phyloP scores from a whole-genome alignment of 345 rosid species.

The Eucalyptus curtisii region DNA sequence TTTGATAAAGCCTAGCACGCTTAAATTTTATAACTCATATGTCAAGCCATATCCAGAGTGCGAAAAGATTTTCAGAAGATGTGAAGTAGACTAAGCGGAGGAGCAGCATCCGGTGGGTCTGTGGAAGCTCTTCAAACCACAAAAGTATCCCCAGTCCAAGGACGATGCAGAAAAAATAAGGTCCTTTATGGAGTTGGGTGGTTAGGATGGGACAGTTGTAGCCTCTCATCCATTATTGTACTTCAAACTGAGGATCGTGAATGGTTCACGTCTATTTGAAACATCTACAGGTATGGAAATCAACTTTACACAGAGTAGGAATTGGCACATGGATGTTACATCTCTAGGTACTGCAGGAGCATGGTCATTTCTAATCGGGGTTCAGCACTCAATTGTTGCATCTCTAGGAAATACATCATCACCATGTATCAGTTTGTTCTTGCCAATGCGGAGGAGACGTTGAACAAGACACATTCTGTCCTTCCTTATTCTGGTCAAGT shows the following conservation, averaged over 20 bases:
- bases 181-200: constrained; percentile 41
- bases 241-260: background rate
- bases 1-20: constrained; percentile 63
- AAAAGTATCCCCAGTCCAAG: constrained; percentile 21
- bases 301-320: background rate
- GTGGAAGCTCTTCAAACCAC: constrained; percentile 64
- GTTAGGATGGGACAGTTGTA: constrained; percentile 1
- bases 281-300: background rate
- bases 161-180: constrained; percentile 54
- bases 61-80: constrained; percentile 43
- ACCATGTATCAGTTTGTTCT: background rate
- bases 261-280: background rate
- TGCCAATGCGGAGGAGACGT: background rate
- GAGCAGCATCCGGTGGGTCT: constrained; percentile 44
- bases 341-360: background rate
- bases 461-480: background rate
- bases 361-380: background rate
- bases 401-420: background rate
- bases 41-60: constrained; percentile 92
- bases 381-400: background rate
- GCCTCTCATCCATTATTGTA: background rate
- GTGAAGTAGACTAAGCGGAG: constrained; percentile 19
- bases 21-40: constrained; percentile 62
- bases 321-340: background rate
- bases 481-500: background rate